Conservation (phyloP, 73 alveolate genomes). For the Paramecium primaurelia region DNA sequence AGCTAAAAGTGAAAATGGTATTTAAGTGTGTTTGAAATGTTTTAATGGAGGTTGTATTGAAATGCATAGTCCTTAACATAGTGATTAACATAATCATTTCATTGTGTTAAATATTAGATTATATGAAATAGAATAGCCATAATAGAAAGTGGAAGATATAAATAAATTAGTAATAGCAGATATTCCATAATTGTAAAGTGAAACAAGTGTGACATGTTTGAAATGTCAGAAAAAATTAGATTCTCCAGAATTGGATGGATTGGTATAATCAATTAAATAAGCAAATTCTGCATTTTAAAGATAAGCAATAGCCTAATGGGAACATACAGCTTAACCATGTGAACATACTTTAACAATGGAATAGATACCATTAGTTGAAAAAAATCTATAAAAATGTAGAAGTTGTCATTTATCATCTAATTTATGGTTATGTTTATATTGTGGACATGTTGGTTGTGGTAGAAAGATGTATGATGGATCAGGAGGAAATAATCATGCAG, state of each 20-base stretch:
- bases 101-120: slow-evolving; percentile 82
- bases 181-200: slow-evolving; percentile 83
- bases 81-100: slow-evolving; percentile 74
- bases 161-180: slow-evolving; percentile 87
- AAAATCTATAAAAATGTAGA: slow-evolving; percentile 86
- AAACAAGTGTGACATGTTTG: slow-evolving; percentile 53
- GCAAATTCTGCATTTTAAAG: slow-evolving; percentile 89
- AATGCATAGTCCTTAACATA: slow-evolving; percentile 82
- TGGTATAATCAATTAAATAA: slow-evolving; percentile 76
- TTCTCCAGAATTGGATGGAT: slow-evolving; percentile 66
- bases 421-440: slow-evolving; percentile 96
- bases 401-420: slow-evolving; percentile 91
- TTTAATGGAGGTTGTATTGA: slow-evolving; percentile 91
- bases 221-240: background rate
- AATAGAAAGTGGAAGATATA: slow-evolving; percentile 69
- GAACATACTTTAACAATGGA: slow-evolving; percentile 91
- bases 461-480: slow-evolving; percentile 93
- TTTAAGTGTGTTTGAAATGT: slow-evolving; percentile 91
- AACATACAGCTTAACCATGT: slow-evolving; percentile 88
- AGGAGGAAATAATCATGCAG: slow-evolving; percentile 98
- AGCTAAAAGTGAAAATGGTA: slow-evolving; percentile 76
- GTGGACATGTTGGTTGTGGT: slow-evolving; percentile 99
- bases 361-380: slow-evolving; percentile 82
- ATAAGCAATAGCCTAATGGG: slow-evolving; percentile 86
- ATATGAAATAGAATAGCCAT: slow-evolving; percentile 66